A percentile compares a stretch with the other conserved stretches of the same genome.
Conservation (phyloP, 345 rosid species). For the Moricandia moricandioides region DNA sequence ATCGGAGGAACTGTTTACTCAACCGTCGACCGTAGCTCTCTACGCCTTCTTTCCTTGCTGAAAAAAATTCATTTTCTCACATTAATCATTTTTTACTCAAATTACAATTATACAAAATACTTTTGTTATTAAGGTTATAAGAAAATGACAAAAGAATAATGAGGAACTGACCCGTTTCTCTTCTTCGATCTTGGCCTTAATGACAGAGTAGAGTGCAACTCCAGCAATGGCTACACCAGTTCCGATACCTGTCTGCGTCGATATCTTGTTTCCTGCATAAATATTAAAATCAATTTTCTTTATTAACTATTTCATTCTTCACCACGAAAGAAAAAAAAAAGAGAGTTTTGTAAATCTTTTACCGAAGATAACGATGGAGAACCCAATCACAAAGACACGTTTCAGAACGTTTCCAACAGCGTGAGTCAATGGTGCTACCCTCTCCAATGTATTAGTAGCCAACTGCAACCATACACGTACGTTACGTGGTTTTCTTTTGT, state of each 20-base stretch:
- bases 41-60: slow-evolving; percentile 38
- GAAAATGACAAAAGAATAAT: background rate
- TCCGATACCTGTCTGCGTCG: slow-evolving; percentile 88
- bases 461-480: slow-evolving; percentile 46
- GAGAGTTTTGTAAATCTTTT: slow-evolving; percentile 4
- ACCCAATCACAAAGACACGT: slow-evolving; percentile 96
- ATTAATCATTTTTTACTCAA: slow-evolving; percentile 7
- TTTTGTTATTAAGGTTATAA: background rate
- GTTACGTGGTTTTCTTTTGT: background rate
- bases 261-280: slow-evolving; percentile 77
- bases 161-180: slow-evolving; percentile 67
- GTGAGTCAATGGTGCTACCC: slow-evolving; percentile 96
- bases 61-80: background rate
- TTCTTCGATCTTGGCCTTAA: slow-evolving; percentile 91
- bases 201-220: slow-evolving; percentile 74
- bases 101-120: background rate
- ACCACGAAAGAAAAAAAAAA: background rate
- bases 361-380: slow-evolving; percentile 85
- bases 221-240: slow-evolving; percentile 82
- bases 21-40: slow-evolving; percentile 5
- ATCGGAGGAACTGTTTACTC: slow-evolving; percentile 12
- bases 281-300: background rate
- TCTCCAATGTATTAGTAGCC: slow-evolving; percentile 95
- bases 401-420: slow-evolving; percentile 98
- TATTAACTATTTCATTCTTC: background rate